Conservation (phyloP, 768 basidiomycete species). For the Tephrocybe sp. region DNA sequence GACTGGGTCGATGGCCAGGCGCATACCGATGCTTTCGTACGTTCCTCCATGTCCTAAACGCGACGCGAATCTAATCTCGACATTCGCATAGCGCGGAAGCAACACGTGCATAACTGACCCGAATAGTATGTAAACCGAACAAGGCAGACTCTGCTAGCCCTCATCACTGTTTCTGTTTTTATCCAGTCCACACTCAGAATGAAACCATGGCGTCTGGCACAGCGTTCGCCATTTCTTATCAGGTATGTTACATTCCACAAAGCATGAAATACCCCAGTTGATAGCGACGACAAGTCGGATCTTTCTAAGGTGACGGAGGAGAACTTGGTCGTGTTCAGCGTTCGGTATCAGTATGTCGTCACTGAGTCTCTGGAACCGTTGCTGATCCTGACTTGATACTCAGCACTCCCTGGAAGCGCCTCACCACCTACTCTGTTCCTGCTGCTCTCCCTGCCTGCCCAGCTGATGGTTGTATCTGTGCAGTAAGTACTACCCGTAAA, state of each 20-base stretch:
- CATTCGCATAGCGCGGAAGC: conserved; percentile 17
- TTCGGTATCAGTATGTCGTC: conserved; percentile 44
- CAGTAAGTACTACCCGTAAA: conserved; percentile 30
- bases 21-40: conserved; percentile 44
- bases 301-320: conserved; percentile 42
- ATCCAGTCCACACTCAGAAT: conserved; percentile 51
- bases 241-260: conserved; percentile 24
- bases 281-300: conserved; percentile 35
- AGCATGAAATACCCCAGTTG: background rate
- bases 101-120: conserved; percentile 45
- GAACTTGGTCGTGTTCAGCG: conserved; percentile 51
- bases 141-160: background rate
- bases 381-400: background rate
- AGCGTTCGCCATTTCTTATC: conserved; percentile 54
- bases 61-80: background rate
- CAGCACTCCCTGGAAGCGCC: conserved; percentile 53
- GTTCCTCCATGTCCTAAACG: conserved; percentile 14
- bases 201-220: conserved; percentile 50
- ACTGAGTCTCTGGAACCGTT: background rate
- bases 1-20: conserved; percentile 45
- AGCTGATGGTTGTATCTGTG: conserved; percentile 47
- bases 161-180: background rate
- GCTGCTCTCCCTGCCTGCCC: conserved; percentile 48
- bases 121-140: conserved; percentile 36
- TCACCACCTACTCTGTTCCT: conserved; percentile 45